Evolutionary conservation across 768 basidiomycete genomes (phyloP).

Genomic region (Lactarius quietus): DNA sequence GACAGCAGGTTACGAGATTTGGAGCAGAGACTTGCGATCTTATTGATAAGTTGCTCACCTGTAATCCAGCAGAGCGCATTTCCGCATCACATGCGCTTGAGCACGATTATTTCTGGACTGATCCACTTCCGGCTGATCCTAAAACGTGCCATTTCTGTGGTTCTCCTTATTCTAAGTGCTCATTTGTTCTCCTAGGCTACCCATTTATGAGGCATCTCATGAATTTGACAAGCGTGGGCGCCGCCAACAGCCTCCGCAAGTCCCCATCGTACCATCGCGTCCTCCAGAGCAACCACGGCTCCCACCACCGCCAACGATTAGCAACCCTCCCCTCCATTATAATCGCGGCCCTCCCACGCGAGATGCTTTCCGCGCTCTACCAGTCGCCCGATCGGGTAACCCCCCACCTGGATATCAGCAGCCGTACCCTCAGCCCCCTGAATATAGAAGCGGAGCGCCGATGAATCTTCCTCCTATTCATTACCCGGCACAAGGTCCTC

Average conservation of each 20-base stretch:
- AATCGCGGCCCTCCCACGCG: constrained; percentile 20
- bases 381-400: constrained; percentile 22
- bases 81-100: constrained; percentile 86
- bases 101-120: constrained; percentile 93
- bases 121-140: constrained; percentile 83
- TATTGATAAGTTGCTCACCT: constrained; percentile 73
- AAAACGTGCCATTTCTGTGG: constrained; percentile 52
- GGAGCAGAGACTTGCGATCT: constrained; percentile 75
- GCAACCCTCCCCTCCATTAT: constrained; percentile 13
- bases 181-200: constrained; percentile 45
- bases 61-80: constrained; percentile 80
- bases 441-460: constrained; percentile 13
- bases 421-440: constrained; percentile 9
- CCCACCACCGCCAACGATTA: constrained; percentile 28
- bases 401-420: constrained; percentile 29
- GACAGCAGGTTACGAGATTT: constrained; percentile 42
- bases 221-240: constrained; percentile 77
- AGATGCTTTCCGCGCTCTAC: constrained; percentile 26
- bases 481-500: constrained; percentile 23
- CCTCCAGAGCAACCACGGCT: constrained; percentile 26
- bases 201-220: constrained; percentile 76
- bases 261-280: constrained; percentile 26
- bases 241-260: constrained; percentile 36
- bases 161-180: constrained; percentile 8
- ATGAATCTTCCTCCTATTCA: constrained; percentile 24